Conservation (phyloP, 805 yeast genomes). For the Starmerella stellata region DNA sequence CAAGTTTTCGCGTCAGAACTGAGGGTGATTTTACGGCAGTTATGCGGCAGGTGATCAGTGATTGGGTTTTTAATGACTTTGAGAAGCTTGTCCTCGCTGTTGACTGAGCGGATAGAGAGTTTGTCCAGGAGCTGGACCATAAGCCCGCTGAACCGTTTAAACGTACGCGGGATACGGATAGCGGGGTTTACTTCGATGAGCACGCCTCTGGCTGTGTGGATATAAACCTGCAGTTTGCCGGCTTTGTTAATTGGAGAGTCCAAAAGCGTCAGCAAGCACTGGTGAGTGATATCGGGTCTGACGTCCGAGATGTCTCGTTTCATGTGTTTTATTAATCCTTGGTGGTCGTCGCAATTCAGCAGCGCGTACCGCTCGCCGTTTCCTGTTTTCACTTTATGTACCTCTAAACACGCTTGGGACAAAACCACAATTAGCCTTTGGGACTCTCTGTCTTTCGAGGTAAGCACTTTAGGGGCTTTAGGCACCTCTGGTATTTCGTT, state of each 20-base stretch:
- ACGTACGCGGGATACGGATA: conserved; percentile 94
- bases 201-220: conserved; percentile 88
- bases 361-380: conserved; percentile 86
- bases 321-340: conserved; percentile 84
- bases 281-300: conserved; percentile 98
- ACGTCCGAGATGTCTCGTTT: conserved; percentile 96
- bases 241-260: conserved; percentile 98
- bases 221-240: conserved; percentile 88
- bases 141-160: conserved; percentile 89
- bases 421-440: conserved; percentile 85
- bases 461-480: conserved; percentile 61
- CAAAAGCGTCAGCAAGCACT: conserved; percentile 77
- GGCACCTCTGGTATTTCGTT: conserved; percentile 63
- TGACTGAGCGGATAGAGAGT: conserved; percentile 80
- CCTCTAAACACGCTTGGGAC: conserved; percentile 87
- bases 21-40: conserved; percentile 82
- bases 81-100: conserved; percentile 82
- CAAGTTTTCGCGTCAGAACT: conserved; percentile 81
- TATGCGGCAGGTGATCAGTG: conserved; percentile 89
- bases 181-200: conserved; percentile 89
- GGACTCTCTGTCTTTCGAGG: conserved; percentile 70
- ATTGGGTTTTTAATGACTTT: conserved; percentile 94
- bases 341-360: conserved; percentile 95
- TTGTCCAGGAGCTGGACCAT: conserved; percentile 94
- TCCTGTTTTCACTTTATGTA: conserved; percentile 63